These are phyloP conservation scores for Rhypophila decipiens DNA, from an alignment of 495 filamentous ascomycete genomes.

Conservation along the genomic window DNA sequence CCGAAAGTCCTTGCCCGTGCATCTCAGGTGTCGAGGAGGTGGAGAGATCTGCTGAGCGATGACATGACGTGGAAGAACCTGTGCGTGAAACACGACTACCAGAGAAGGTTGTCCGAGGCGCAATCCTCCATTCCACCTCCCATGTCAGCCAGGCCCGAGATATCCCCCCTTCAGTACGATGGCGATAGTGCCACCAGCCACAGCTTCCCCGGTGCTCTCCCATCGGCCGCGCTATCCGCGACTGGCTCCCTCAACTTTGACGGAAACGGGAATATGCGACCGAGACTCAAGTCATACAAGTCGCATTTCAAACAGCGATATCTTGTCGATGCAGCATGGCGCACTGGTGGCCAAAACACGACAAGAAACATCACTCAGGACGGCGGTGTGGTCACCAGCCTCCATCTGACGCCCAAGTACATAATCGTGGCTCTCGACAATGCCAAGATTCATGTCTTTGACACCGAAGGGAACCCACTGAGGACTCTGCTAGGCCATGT, in stretches of 20 bases:
- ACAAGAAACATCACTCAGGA: constrained; percentile 86
- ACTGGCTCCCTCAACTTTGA: constrained; percentile 34
- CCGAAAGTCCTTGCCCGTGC: constrained; percentile 85
- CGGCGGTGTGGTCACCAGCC: constrained; percentile 90
- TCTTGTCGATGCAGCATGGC: constrained; percentile 95
- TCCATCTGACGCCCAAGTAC: constrained; percentile 91
- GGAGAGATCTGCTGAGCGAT: constrained; percentile 88
- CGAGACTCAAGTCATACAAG: constrained; percentile 63
- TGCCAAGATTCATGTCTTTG: constrained; percentile 96
- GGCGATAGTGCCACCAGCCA: constrained; percentile 22
- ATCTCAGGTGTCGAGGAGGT: constrained; percentile 86
- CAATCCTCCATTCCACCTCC: constrained; percentile 21
- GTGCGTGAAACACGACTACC: constrained; percentile 87
- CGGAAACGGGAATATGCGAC: constrained; percentile 26
- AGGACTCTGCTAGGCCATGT: constrained; percentile 91
- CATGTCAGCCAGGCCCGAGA: constrained; percentile 17
- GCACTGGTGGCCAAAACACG: constrained; percentile 73
- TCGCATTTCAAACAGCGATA: constrained; percentile 97
- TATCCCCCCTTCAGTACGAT: constrained; percentile 18
- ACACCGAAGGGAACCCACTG: constrained; percentile 79
- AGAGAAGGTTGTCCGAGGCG: constrained; percentile 49
- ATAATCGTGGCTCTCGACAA: constrained; percentile 97
- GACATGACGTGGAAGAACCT: constrained; percentile 98
- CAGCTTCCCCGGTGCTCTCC: constrained; percentile 31
- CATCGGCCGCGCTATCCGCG: constrained; percentile 21